phyloP scores from a whole-genome alignment of 2,329 filamentous ascomycete species.

The Dothideomycetes sp. region DNA sequence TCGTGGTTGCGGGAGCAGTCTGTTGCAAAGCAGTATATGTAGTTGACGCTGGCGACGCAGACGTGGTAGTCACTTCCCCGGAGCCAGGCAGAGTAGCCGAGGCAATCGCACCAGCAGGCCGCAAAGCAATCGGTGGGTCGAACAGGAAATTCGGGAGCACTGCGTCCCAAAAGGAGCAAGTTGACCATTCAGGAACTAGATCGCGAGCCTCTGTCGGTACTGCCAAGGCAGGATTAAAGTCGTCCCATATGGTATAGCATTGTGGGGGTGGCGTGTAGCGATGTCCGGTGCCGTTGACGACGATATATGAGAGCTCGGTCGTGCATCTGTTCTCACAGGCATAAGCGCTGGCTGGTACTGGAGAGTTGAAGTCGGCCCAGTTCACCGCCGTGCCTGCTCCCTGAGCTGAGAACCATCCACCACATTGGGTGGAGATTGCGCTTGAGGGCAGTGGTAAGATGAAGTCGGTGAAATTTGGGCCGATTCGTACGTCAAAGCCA shows the following conservation, averaged over 20 bases:
- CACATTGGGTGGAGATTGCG: slow-evolving; percentile 15
- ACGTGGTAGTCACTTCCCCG: neutral
- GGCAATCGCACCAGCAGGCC: slow-evolving; percentile 2
- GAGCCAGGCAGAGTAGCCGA: neutral
- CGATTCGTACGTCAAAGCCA: slow-evolving; percentile 10
- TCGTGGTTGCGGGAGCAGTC: neutral
- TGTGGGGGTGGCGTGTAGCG: slow-evolving; percentile 5
- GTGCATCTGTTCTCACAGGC: slow-evolving; percentile 11
- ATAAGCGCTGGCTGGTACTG: slow-evolving; percentile 16
- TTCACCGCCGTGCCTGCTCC: slow-evolving; percentile 10
- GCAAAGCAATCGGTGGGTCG: slow-evolving; percentile 13
- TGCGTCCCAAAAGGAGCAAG: slow-evolving; percentile 11
- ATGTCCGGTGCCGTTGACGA: neutral
- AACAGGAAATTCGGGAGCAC: slow-evolving; percentile 13
- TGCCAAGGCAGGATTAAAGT: slow-evolving; percentile 14
- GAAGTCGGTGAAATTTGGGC: slow-evolving; percentile 15
- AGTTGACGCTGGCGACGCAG: slow-evolving; percentile 5
- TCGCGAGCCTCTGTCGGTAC: slow-evolving; percentile 12
- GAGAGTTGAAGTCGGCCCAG: slow-evolving; percentile 16
- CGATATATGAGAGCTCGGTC: neutral
- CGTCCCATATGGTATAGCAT: slow-evolving; percentile 13
- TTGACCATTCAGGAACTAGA: slow-evolving; percentile 10
- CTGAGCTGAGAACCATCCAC: slow-evolving; percentile 6
- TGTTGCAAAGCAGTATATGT: slow-evolving; percentile 4
- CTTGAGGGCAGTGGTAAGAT: slow-evolving; percentile 14